Evolutionary conservation across 495 filamentous ascomycete species (phyloP).

Genomic region (Penicillium paradoxum): DNA sequence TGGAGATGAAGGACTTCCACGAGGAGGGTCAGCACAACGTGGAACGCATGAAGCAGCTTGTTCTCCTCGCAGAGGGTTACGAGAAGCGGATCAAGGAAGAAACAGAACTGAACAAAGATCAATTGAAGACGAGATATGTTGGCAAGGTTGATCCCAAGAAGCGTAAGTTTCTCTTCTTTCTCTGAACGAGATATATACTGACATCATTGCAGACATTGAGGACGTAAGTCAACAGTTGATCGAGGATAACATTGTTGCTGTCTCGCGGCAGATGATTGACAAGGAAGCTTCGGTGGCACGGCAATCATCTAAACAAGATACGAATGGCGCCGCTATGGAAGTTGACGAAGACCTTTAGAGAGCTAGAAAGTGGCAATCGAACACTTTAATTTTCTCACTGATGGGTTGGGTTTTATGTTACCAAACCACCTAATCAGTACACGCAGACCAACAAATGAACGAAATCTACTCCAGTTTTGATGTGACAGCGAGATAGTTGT

Average conservation of each 20-base stretch:
- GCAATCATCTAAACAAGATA: conserved; percentile 45
- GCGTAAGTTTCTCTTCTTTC: conserved; percentile 47
- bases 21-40: conserved; percentile 77
- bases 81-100: conserved; percentile 99
- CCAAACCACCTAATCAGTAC: not conserved
- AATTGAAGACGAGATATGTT: conserved; percentile 97
- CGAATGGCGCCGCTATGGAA: conserved; percentile 55
- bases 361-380: conserved; percentile 21
- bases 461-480: not conserved
- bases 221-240: conserved; percentile 93
- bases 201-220: conserved; percentile 62
- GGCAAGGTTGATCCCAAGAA: conserved; percentile 99
- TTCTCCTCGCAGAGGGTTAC: conserved; percentile 87
- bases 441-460: conserved; percentile 4
- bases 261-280: conserved; percentile 97
- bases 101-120: conserved; percentile 92
- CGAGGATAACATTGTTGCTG: conserved; percentile 97
- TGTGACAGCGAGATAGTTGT: not conserved
- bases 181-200: conserved; percentile 13
- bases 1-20: conserved; percentile 95
- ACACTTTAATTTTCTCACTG: conserved; percentile 19
- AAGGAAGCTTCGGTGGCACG: conserved; percentile 81
- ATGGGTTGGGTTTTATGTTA: not conserved
- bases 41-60: conserved; percentile 80
- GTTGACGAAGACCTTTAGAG: conserved; percentile 55